Evolutionary conservation across 192 early-diverging fungal genomes (phyloP).

Genomic region (Pilobolus umbonatus): DNA sequence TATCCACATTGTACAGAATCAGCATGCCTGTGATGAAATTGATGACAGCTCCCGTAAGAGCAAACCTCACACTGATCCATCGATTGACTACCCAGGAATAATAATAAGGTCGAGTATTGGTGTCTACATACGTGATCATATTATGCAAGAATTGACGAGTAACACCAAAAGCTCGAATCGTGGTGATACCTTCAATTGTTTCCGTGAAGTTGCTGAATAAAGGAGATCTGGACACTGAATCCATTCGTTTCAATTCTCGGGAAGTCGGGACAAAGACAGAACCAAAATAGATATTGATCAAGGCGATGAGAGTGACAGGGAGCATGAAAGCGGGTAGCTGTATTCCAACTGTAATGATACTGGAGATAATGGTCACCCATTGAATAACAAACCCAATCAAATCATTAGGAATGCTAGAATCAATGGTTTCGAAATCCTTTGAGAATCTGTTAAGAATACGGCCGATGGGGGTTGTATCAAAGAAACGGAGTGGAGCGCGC

Average conservation of each 20-base stretch:
- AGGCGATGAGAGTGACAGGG: neutral
- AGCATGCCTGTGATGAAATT: constrained; percentile 60
- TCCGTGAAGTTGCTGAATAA: constrained; percentile 72
- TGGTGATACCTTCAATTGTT: constrained; percentile 71
- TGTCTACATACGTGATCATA: constrained; percentile 56
- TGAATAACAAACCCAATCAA: constrained; percentile 8
- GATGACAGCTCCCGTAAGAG: constrained; percentile 64
- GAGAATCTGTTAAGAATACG: constrained; percentile 81
- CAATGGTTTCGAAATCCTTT: constrained; percentile 55
- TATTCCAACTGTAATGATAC: constrained; percentile 2
- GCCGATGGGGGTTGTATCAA: constrained; percentile 74
- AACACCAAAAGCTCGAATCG: constrained; percentile 77
- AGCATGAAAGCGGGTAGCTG: constrained; percentile 3
- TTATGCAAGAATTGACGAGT: constrained; percentile 59
- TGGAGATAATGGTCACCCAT: constrained; percentile 6
- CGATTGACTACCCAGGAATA: constrained; percentile 72
- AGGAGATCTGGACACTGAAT: constrained; percentile 66
- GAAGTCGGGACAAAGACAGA: constrained; percentile 65
- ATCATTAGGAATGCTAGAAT: constrained; percentile 22
- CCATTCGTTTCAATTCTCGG: constrained; percentile 89
- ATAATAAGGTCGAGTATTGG: constrained; percentile 74
- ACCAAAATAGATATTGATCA: constrained; percentile 23
- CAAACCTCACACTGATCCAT: constrained; percentile 75
- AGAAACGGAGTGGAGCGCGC: constrained; percentile 72
- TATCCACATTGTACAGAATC: constrained; percentile 46